Percentiles rank a stretch among this genome's conserved stretches.
Conservation (phyloP, 202 grass and related monocot genomes). For the Eragrostis tef region DNA sequence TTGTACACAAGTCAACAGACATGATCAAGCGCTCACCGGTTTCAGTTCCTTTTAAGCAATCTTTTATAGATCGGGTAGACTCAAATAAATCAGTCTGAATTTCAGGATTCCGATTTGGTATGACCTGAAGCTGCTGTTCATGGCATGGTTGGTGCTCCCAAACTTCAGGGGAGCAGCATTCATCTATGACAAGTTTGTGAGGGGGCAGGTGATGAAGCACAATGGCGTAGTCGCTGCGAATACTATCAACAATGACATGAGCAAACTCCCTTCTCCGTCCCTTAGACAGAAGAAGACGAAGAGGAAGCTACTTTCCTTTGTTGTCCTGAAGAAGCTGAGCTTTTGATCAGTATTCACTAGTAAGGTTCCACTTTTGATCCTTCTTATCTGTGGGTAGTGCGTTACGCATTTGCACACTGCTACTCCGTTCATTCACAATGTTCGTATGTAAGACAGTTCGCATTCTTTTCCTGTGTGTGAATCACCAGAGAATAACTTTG, state of each 20-base stretch:
- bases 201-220: slow-evolving; percentile 68
- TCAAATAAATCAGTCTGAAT: neutral
- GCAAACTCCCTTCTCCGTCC: neutral
- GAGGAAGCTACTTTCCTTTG: slow-evolving; percentile 45
- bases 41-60: neutral
- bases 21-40: too few species aligned
- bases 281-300: slow-evolving; percentile 42
- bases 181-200: slow-evolving; percentile 85
- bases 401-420: neutral
- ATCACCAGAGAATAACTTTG: neutral
- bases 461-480: neutral
- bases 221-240: too few species aligned
- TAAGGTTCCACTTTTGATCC: too few species aligned
- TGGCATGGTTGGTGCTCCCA: slow-evolving; percentile 77
- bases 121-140: slow-evolving; percentile 74
- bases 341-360: neutral
- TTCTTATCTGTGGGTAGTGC: too few species aligned
- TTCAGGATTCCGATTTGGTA: slow-evolving; percentile 85
- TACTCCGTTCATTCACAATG: neutral
- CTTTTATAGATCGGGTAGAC: neutral
- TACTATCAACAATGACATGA: neutral
- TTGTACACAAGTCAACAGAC: neutral
- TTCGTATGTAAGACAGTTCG: neutral
- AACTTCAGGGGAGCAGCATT: slow-evolving; percentile 88
- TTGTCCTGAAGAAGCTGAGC: slow-evolving; percentile 45